phyloP scores from a whole-genome alignment of 1,139 yeast genomes.

The Yamadazyma dushanensis region DNA sequence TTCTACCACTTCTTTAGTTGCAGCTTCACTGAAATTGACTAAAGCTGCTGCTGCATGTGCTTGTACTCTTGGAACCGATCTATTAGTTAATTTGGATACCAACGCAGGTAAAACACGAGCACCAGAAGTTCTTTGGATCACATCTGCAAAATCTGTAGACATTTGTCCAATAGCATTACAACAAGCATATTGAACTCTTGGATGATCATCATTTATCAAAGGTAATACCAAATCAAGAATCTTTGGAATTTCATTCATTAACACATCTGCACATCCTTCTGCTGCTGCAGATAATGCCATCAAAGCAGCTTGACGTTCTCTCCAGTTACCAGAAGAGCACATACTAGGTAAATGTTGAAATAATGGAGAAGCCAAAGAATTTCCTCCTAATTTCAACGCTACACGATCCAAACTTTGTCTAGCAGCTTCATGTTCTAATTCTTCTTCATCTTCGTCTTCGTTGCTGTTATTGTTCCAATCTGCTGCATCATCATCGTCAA shows the following conservation, averaged over 20 bases:
- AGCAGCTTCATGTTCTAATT: conserved; percentile 86
- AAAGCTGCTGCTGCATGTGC: conserved; percentile 99
- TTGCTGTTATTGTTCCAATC: conserved; percentile 89
- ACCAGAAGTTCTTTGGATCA: conserved; percentile 80
- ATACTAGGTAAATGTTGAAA: conserved; percentile 85
- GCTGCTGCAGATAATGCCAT: conserved; percentile 98
- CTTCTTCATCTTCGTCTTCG: conserved; percentile 79
- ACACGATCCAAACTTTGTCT: conserved; percentile 92
- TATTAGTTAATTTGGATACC: conserved; percentile 71
- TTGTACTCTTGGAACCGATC: conserved; percentile 86
- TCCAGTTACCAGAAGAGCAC: conserved; percentile 78
- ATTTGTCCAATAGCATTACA: conserved; percentile 97
- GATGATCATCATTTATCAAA: conserved; percentile 74
- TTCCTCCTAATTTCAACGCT: conserved; percentile 80
- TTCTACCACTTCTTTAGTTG: conserved; percentile 81
- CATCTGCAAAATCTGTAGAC: conserved; percentile 95
- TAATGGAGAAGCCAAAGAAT: conserved; percentile 77
- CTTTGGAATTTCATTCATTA: conserved; percentile 78
- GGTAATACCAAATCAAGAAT: conserved; percentile 85
- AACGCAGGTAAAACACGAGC: conserved; percentile 82
- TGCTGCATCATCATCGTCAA: conserved; percentile 82
- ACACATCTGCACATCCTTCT: conserved; percentile 92
- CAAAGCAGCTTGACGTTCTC: conserved; percentile 93
- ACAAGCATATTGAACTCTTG: conserved; percentile 95
- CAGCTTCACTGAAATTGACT: conserved; percentile 92